A percentile compares a stretch with the other conserved stretches of the same genome.
Evolutionary conservation across 768 basidiomycete species (phyloP).

Genomic region (Phanerochaete carnosa): DNA sequence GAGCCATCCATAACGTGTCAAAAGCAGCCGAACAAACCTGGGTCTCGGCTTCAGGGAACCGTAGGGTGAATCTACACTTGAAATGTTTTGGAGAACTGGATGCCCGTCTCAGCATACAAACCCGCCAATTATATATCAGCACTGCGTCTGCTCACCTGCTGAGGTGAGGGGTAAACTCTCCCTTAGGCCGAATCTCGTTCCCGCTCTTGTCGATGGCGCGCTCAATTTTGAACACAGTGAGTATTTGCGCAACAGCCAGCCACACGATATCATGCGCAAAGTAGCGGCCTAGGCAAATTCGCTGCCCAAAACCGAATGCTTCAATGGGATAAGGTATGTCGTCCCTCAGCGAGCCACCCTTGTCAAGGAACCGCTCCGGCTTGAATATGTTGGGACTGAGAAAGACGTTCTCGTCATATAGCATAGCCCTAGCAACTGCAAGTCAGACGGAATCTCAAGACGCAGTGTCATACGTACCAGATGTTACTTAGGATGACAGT

Average conservation of each 20-base stretch:
- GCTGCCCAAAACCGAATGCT: slow-evolving; percentile 30
- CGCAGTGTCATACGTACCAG: neutral
- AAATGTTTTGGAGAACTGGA: too few relatives aligned
- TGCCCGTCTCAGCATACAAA: too few relatives aligned
- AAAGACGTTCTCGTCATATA: slow-evolving; percentile 34
- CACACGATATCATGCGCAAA: slow-evolving; percentile 10
- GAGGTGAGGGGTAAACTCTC: neutral
- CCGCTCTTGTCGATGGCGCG: neutral
- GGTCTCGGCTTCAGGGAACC: too few relatives aligned
- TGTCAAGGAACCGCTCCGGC: slow-evolving; percentile 38
- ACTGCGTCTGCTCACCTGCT: too few relatives aligned
- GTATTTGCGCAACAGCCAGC: slow-evolving; percentile 10
- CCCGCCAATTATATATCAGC: too few relatives aligned
- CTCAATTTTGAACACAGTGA: slow-evolving; percentile 12
- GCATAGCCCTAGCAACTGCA: slow-evolving; percentile 28
- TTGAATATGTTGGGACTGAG: slow-evolving; percentile 29
- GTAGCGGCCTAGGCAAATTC: slow-evolving; percentile 17
- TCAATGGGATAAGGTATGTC: slow-evolving; percentile 19
- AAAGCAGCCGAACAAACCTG: too few relatives aligned
- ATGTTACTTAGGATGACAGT: slow-evolving; percentile 10
- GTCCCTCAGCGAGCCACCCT: slow-evolving; percentile 22
- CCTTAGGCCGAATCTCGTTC: neutral
- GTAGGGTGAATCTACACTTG: too few relatives aligned
- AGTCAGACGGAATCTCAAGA: neutral
- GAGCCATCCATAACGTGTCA: too few relatives aligned